Conservation (phyloP, 805 yeast genomes). For the Tetrapisispora iriomotensis region DNA sequence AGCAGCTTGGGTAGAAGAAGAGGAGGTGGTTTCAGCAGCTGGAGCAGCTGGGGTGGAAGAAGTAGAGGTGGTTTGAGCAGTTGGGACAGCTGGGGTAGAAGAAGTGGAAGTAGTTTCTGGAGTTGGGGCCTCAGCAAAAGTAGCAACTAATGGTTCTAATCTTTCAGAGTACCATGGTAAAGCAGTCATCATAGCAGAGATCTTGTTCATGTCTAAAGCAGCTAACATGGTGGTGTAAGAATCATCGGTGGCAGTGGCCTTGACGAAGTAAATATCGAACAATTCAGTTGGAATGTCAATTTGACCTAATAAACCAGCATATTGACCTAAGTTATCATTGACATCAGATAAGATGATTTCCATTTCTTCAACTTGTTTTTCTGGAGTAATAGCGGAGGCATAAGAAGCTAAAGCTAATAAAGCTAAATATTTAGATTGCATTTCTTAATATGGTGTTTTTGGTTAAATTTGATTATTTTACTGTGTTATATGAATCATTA, state of each 20-base stretch:
- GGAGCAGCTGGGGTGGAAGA: constrained; percentile 1
- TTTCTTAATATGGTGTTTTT: neutral
- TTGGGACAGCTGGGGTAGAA: constrained; percentile 3
- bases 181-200: constrained; percentile 24
- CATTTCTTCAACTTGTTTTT: constrained; percentile 16
- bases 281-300: constrained; percentile 16
- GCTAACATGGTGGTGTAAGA: constrained; percentile 23
- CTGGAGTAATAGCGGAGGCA: constrained; percentile 13
- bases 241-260: constrained; percentile 15
- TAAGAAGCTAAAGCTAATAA: constrained; percentile 15
- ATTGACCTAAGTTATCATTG: constrained; percentile 9
- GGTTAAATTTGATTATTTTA: neutral
- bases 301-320: constrained; percentile 12
- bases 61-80: constrained; percentile 1
- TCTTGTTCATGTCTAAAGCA: constrained; percentile 10
- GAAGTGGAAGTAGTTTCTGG: constrained; percentile 6
- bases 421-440: constrained; percentile 7
- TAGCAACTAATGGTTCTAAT: constrained; percentile 10
- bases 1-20: neutral
- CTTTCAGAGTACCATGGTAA: constrained; percentile 31
- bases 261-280: constrained; percentile 11
- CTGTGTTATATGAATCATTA: neutral
- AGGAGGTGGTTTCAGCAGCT: constrained; percentile 1
- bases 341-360: constrained; percentile 17
- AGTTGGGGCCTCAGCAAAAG: neutral